These are phyloP conservation scores for Xylariaceae sp. DNA, from an alignment of 2,329 filamentous ascomycete species.

Conservation along the genomic window DNA sequence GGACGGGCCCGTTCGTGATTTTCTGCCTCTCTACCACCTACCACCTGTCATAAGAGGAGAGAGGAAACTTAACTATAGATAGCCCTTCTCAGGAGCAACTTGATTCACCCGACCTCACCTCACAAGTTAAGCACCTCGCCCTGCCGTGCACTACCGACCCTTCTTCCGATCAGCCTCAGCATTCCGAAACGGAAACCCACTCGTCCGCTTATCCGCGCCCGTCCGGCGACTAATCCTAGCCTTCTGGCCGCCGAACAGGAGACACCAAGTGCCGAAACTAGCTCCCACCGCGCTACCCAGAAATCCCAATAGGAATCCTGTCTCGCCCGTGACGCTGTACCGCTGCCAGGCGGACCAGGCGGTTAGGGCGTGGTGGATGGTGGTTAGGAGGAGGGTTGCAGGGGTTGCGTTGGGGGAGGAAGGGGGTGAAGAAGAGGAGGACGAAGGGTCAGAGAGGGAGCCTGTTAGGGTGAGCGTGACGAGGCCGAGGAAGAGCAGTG, in stretches of 20 bases:
- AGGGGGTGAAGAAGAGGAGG: too few relatives aligned
- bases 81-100: too few relatives aligned
- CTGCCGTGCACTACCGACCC: background rate
- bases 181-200: constrained; percentile 39
- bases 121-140: too few relatives aligned
- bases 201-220: constrained; percentile 40
- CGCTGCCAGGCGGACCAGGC: constrained; percentile 67
- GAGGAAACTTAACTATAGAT: too few relatives aligned
- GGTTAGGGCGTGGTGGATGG: constrained; percentile 58
- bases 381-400: constrained; percentile 61
- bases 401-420: constrained; percentile 63
- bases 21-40: too few relatives aligned
- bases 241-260: constrained; percentile 39
- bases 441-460: constrained; percentile 64
- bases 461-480: constrained; percentile 62
- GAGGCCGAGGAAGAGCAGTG: constrained; percentile 60
- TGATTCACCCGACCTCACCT: too few relatives aligned
- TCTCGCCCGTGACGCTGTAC: constrained; percentile 54
- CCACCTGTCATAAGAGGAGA: too few relatives aligned
- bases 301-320: constrained; percentile 58
- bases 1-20: too few relatives aligned
- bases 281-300: constrained; percentile 54
- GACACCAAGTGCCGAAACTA: constrained; percentile 60
- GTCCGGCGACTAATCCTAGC: constrained; percentile 35
- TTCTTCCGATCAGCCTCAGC: constrained; percentile 31